A percentile compares a stretch with the other conserved stretches of the same genome.
phyloP scores from a whole-genome alignment of 768 basidiomycete genomes.

The Royoungia palumana region DNA sequence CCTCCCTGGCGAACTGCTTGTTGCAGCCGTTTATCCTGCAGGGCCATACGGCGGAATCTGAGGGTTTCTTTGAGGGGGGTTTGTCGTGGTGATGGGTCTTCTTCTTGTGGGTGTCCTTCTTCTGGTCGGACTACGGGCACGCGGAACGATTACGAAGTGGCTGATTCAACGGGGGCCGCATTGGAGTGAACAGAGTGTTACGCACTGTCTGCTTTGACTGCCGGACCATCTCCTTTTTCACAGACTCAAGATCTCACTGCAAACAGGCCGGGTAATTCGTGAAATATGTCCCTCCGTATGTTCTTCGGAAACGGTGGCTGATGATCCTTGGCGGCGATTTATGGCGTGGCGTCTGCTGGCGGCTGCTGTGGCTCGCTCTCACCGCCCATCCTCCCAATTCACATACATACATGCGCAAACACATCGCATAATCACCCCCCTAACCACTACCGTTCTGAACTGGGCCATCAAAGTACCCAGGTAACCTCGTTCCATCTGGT shows the following conservation, averaged over 20 bases:
- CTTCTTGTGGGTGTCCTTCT: constrained; percentile 42
- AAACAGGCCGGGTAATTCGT: background rate
- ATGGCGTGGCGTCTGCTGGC: constrained; percentile 24
- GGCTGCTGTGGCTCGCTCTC: constrained; percentile 16
- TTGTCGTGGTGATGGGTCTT: constrained; percentile 39
- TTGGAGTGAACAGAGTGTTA: constrained; percentile 15
- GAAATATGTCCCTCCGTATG: constrained; percentile 5
- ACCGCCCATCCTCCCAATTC: background rate
- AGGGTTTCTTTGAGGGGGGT: constrained; percentile 48
- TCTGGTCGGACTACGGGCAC: constrained; percentile 36
- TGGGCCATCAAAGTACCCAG: constrained; percentile 31
- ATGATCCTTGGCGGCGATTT: constrained; percentile 25
- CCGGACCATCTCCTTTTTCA: constrained; percentile 26
- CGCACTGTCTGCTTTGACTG: constrained; percentile 36
- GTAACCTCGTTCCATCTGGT: constrained; percentile 49
- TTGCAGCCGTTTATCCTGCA: constrained; percentile 80
- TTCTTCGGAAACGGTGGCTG: constrained; percentile 25
- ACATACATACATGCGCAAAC: constrained; percentile 21
- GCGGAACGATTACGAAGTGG: constrained; percentile 11
- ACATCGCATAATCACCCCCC: constrained; percentile 23
- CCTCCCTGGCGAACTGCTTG: constrained; percentile 80
- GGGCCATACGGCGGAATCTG: constrained; percentile 62
- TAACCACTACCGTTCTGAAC: background rate
- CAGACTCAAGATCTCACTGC: constrained; percentile 17
- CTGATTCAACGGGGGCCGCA: constrained; percentile 19